Percentiles rank a stretch among this genome's conserved stretches.
Conservation (phyloP, 805 yeast species). For the Candida parachauliodes region DNA sequence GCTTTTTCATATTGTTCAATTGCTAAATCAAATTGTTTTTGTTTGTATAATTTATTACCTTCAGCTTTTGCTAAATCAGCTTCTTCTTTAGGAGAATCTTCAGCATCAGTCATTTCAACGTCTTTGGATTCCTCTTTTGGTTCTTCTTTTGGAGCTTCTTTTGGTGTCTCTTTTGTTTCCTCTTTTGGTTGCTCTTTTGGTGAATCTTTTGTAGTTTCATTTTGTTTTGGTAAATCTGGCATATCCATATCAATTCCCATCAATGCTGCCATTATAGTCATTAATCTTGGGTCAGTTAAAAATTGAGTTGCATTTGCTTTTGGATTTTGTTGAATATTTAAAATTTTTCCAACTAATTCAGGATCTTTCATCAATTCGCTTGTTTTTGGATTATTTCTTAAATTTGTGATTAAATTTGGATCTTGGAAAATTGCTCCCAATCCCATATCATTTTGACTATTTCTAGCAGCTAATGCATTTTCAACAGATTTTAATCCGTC, state of each 20-base stretch:
- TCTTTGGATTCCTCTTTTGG: conserved; percentile 15
- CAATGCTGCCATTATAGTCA: conserved; percentile 82
- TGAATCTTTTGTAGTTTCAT: conserved; percentile 13
- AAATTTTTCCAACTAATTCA: conserved; percentile 65
- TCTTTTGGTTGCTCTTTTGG: conserved; percentile 4
- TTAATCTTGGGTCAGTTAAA: conserved; percentile 77
- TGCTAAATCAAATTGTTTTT: conserved; percentile 88
- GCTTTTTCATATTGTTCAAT: conserved; percentile 83
- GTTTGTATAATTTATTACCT: conserved; percentile 85
- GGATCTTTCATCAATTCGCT: conserved; percentile 87
- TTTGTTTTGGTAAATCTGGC: conserved; percentile 20
- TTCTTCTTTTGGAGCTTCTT: conserved; percentile 16
- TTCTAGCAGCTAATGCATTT: conserved; percentile 51
- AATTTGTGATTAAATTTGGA: conserved; percentile 71
- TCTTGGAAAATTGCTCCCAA: conserved; percentile 75
- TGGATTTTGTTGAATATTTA: conserved; percentile 65
- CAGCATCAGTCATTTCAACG: conserved; percentile 37
- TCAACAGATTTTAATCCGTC: conserved; percentile 74
- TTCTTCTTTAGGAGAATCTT: conserved; percentile 33
- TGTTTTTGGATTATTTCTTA: conserved; percentile 82
- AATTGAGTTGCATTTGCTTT: conserved; percentile 66
- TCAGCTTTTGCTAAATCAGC: conserved; percentile 75
- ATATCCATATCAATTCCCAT: conserved; percentile 75
- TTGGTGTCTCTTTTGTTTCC: conserved; percentile 15
- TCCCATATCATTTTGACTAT: conserved; percentile 66